Evolutionary conservation across 495 filamentous ascomycete species (phyloP).

Genomic region (Neurospora pannonica): DNA sequence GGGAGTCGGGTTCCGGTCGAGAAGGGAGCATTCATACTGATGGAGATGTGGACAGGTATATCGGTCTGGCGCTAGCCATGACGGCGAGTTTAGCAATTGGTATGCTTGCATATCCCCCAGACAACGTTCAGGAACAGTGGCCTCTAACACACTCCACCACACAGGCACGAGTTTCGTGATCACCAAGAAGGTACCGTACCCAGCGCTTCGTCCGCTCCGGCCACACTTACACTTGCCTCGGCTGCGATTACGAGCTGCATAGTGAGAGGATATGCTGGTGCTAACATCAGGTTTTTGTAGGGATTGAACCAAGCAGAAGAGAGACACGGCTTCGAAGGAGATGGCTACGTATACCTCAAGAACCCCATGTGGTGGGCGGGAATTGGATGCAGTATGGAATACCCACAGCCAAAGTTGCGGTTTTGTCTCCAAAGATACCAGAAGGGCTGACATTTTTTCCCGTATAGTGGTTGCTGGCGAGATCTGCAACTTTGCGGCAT

Average conservation of each 20-base stretch:
- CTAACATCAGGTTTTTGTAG: conserved; percentile 35
- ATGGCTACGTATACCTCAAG: conserved; percentile 86
- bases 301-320: conserved; percentile 84
- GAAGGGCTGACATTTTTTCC: conserved; percentile 12
- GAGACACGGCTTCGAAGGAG: conserved; percentile 89
- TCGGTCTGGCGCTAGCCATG: conserved; percentile 83
- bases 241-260: neutral
- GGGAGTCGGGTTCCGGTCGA: neutral
- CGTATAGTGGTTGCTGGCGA: conserved; percentile 69
- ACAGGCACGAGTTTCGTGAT: conserved; percentile 87
- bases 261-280: neutral
- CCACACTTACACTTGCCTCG: neutral
- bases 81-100: conserved; percentile 89
- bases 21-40: conserved; percentile 28
- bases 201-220: neutral
- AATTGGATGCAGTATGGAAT: conserved; percentile 66
- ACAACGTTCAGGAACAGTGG: neutral
- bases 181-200: conserved; percentile 66
- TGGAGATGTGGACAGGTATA: conserved; percentile 53
- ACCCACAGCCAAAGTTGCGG: neutral
- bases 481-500: conserved; percentile 92
- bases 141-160: conserved; percentile 17
- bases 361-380: conserved; percentile 95
- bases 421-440: conserved; percentile 1
- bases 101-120: conserved; percentile 30